Evolutionary conservation across 371 early-diverging fungal genomes (phyloP).

Genomic region (Apophysomyces variabilis): DNA sequence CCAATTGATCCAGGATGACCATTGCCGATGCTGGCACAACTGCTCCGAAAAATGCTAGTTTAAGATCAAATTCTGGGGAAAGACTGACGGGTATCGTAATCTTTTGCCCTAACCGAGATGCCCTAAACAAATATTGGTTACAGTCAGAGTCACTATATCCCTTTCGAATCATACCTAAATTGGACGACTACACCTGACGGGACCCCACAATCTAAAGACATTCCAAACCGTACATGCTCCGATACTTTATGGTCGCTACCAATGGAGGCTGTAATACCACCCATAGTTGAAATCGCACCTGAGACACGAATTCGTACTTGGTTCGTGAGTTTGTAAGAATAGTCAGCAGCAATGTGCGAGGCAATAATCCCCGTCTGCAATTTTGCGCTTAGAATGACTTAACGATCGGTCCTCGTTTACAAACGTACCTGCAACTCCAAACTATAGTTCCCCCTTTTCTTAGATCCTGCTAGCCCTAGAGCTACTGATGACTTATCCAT

Average conservation of each 20-base stretch:
- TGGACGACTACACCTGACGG: slow-evolving; percentile 75
- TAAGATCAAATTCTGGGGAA: slow-evolving; percentile 71
- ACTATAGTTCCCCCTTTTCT: slow-evolving; percentile 55
- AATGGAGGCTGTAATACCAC: slow-evolving; percentile 55
- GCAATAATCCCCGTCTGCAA: slow-evolving; percentile 52
- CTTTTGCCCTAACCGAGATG: slow-evolving; percentile 84
- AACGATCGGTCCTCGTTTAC: background rate
- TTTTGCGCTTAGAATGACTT: background rate
- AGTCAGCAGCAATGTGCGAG: slow-evolving; percentile 54
- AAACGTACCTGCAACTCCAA: slow-evolving; percentile 60
- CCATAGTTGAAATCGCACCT: slow-evolving; percentile 54
- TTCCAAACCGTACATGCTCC: slow-evolving; percentile 70
- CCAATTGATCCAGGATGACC: slow-evolving; percentile 67
- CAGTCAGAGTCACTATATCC: background rate
- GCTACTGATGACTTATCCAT: slow-evolving; percentile 64
- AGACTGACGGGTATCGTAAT: slow-evolving; percentile 82
- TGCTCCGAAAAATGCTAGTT: slow-evolving; percentile 69
- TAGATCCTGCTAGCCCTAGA: slow-evolving; percentile 60
- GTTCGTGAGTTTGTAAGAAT: slow-evolving; percentile 44
- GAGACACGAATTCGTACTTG: slow-evolving; percentile 37
- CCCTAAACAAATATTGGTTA: slow-evolving; percentile 39
- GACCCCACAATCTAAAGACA: slow-evolving; percentile 78
- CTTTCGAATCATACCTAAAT: slow-evolving; percentile 57
- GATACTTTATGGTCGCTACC: slow-evolving; percentile 70
- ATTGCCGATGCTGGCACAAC: slow-evolving; percentile 69